Evolutionary conservation across 352 stramenopile genomes (phyloP).

Genomic region (Phytophthora macrochlamydospora): DNA sequence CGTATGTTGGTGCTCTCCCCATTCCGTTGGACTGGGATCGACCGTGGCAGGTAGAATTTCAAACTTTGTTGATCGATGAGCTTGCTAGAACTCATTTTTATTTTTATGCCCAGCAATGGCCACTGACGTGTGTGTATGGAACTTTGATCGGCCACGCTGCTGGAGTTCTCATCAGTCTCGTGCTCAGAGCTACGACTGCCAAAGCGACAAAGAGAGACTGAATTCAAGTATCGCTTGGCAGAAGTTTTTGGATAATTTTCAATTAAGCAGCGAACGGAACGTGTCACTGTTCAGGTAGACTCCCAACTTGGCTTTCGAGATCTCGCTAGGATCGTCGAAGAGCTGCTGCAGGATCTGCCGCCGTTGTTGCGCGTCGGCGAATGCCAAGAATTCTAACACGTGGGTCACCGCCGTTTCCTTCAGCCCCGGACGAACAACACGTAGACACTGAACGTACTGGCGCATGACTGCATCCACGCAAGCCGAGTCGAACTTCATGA

Average conservation of each 20-base stretch:
- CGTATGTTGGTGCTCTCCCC: conserved; percentile 75
- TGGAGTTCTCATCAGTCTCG: conserved; percentile 41
- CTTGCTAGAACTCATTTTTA: not conserved
- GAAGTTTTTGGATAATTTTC: not conserved
- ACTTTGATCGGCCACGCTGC: conserved; percentile 49
- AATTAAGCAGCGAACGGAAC: conserved; percentile 52
- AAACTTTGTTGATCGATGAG: not conserved
- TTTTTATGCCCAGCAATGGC: conserved; percentile 68
- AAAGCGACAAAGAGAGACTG: conserved; percentile 31
- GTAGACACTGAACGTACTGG: conserved; percentile 58
- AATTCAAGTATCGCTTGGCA: conserved; percentile 1
- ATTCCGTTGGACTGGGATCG: conserved; percentile 90
- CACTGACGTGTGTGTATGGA: conserved; percentile 83
- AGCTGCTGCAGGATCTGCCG: conserved; percentile 67
- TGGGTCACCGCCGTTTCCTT: conserved; percentile 69
- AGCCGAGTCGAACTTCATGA: conserved; percentile 59
- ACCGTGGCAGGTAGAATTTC: conserved; percentile 75
- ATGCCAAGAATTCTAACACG: conserved; percentile 70
- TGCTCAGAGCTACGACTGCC: conserved; percentile 8
- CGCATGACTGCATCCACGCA: conserved; percentile 44
- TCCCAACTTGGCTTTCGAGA: conserved; percentile 76
- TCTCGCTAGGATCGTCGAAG: conserved; percentile 76
- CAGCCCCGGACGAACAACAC: conserved; percentile 45
- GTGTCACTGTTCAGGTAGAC: conserved; percentile 73
- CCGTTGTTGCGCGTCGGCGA: conserved; percentile 50